A percentile compares a stretch with the other conserved stretches of the same genome.
Evolutionary conservation across 148 eudicot species (phyloP).

Genomic region (Dysphania ambrosioides): DNA sequence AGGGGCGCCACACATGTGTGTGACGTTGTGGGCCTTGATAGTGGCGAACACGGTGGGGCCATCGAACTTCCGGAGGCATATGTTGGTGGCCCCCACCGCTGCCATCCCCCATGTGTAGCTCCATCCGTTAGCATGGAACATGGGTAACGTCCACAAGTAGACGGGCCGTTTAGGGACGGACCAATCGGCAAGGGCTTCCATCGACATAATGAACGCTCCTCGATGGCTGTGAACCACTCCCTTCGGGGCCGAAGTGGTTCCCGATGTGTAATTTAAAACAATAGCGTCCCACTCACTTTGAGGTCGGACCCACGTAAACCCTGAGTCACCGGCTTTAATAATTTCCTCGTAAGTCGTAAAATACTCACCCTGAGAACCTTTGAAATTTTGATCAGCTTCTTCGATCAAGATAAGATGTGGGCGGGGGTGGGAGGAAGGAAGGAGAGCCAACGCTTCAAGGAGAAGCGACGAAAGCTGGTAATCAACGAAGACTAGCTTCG

Average conservation of each 20-base stretch:
- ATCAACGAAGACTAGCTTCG: constrained; percentile 41
- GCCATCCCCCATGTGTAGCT: constrained; percentile 47
- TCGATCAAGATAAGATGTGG: constrained; percentile 28
- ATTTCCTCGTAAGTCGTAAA: constrained; percentile 32
- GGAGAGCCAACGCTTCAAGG: constrained; percentile 26
- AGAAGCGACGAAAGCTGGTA: constrained; percentile 14
- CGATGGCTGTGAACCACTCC: constrained; percentile 53
- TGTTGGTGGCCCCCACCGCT: constrained; percentile 41
- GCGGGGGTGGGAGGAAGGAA: constrained; percentile 18
- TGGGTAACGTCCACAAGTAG: constrained; percentile 55
- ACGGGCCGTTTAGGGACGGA: constrained; percentile 33
- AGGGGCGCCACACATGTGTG: constrained; percentile 55
- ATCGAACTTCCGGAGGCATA: constrained; percentile 42
- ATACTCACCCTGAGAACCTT: background rate
- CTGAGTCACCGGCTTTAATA: constrained; percentile 28
- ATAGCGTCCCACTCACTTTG: constrained; percentile 43
- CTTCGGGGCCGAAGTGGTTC: constrained; percentile 46
- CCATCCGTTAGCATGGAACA: constrained; percentile 59
- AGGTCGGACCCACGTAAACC: constrained; percentile 43
- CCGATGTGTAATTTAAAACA: constrained; percentile 48
- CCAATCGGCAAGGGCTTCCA: constrained; percentile 40
- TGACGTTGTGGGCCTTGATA: constrained; percentile 32
- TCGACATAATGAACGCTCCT: constrained; percentile 27
- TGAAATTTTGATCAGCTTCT: constrained; percentile 1
- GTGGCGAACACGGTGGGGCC: constrained; percentile 24